phyloP scores from a whole-genome alignment of 345 rosid species.

The Brassica napus region Da-Ae NC_063449.1:29153001-29153500 shows the following conservation, averaged over 20 bases:
- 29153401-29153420: constrained; percentile 83
- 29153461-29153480: constrained; percentile 98
- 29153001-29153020: constrained; percentile 90
- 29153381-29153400: constrained; percentile 88
- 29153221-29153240: constrained; percentile 87
- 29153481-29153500: constrained; percentile 44
- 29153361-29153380: constrained; percentile 97
- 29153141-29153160: background rate
- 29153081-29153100: constrained; percentile 46
- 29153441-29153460: constrained; percentile 75
- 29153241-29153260: constrained; percentile 97
- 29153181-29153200: constrained; percentile 22
- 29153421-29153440: constrained; percentile 79
- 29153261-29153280: constrained; percentile 86
- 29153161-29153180: background rate
- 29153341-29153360: constrained; percentile 80
- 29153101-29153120: constrained; percentile 44
- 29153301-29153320: constrained; percentile 69
- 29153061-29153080: constrained; percentile 90
- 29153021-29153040: constrained; percentile 92
- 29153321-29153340: constrained; percentile 86
- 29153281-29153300: constrained; percentile 86
- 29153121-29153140: background rate
- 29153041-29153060: constrained; percentile 91
- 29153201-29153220: constrained; percentile 80